phyloP scores from a whole-genome alignment of 2,329 filamentous ascomycete genomes.

The Sporothrix euskadiensis region DNA sequence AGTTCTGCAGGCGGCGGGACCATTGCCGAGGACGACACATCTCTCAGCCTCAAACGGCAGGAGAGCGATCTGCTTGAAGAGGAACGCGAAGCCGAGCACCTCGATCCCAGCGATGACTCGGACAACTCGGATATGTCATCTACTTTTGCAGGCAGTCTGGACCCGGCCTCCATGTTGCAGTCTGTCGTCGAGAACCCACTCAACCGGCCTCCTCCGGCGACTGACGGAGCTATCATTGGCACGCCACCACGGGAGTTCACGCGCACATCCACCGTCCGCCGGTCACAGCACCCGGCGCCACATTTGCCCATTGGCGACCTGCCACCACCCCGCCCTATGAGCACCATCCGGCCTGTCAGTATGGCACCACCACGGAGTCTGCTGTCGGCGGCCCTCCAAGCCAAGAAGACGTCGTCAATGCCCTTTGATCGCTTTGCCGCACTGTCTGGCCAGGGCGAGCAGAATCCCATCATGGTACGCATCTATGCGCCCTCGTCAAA shows the following conservation, averaged over 20 bases:
- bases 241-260: conserved; percentile 63
- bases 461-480: conserved; percentile 72
- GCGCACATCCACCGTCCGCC: conserved; percentile 64
- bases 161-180: conserved; percentile 70
- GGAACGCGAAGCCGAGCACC: conserved; percentile 39
- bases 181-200: conserved; percentile 57
- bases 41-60: conserved; percentile 42
- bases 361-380: conserved; percentile 69
- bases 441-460: conserved; percentile 74
- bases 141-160: conserved; percentile 66
- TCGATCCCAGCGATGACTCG: conserved; percentile 52
- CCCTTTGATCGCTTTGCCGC: conserved; percentile 77
- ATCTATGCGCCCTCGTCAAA: conserved; percentile 75
- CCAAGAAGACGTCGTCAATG: conserved; percentile 68
- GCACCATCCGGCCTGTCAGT: conserved; percentile 64
- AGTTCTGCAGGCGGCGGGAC: neutral
- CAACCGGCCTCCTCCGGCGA: conserved; percentile 50
- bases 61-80: conserved; percentile 54
- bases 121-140: conserved; percentile 64
- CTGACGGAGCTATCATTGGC: conserved; percentile 54
- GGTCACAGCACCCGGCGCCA: conserved; percentile 57
- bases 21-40: neutral
- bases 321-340: conserved; percentile 69
- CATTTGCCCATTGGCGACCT: conserved; percentile 63
- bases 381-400: conserved; percentile 70